Percentiles rank a stretch among this genome's conserved stretches.
Conservation (phyloP, 768 basidiomycete species). For the Naematelia encephala region DNA sequence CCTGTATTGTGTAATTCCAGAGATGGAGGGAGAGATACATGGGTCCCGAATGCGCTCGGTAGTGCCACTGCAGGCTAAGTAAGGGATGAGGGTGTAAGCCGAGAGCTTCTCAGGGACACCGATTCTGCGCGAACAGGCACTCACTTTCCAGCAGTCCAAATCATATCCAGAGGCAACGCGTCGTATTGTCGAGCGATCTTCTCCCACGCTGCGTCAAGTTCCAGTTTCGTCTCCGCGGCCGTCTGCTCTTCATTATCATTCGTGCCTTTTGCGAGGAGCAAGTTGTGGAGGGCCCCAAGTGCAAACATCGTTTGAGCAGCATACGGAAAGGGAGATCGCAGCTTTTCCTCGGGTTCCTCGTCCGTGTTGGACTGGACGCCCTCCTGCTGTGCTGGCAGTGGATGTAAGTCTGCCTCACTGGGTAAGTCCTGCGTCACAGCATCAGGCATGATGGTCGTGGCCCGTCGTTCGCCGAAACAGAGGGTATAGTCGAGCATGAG, state of each 20-base stretch:
- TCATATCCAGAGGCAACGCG: conserved; percentile 4
- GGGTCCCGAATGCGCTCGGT: neutral
- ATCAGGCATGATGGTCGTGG: neutral
- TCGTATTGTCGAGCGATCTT: neutral
- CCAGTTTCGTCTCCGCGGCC: conserved; percentile 1
- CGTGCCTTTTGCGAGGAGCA: neutral
- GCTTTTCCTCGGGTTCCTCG: too few species aligned
- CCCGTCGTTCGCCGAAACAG: neutral
- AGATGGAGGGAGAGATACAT: conserved; percentile 1
- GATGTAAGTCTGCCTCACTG: neutral
- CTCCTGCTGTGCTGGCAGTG: too few species aligned
- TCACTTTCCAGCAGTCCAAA: conserved; percentile 6
- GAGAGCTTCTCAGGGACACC: too few species aligned
- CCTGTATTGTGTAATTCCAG: neutral
- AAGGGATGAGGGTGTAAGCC: too few species aligned
- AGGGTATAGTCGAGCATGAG: conserved; percentile 3
- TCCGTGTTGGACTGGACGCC: too few species aligned
- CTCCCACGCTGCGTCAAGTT: neutral
- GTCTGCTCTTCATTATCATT: neutral
- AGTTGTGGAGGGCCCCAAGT: neutral
- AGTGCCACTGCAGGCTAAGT: conserved; percentile 4
- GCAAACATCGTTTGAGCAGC: conserved; percentile 4
- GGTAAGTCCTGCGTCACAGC: neutral
- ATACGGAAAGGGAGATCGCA: conserved; percentile 7
- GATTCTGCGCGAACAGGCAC: neutral